Percentiles rank a stretch among this genome's conserved stretches.
Conservation (phyloP, 352 stramenopile genomes). For the Pythium scleroteichum region DNA sequence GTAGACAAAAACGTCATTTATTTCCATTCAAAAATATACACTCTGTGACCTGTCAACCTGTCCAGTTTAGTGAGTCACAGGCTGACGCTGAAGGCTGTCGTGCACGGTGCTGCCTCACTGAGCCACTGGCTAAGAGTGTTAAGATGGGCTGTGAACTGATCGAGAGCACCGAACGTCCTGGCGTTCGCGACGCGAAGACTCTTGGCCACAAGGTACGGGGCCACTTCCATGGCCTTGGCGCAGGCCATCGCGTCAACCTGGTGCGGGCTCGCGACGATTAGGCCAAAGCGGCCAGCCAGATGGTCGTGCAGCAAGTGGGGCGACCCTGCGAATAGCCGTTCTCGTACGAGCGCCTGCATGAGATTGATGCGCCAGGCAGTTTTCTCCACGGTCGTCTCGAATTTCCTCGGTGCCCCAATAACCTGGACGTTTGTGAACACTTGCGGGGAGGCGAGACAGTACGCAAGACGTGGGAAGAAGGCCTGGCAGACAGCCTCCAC, state of each 20-base stretch:
- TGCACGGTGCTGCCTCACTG: slow-evolving; percentile 47
- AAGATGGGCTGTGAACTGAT: slow-evolving; percentile 59
- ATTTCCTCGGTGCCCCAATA: slow-evolving; percentile 51
- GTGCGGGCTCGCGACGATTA: slow-evolving; percentile 63
- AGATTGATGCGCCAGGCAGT: slow-evolving; percentile 51
- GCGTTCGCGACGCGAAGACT: slow-evolving; percentile 57
- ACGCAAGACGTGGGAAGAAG: slow-evolving; percentile 66
- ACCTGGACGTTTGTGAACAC: slow-evolving; percentile 63
- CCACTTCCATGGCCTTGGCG: slow-evolving; percentile 49
- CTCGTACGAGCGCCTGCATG: slow-evolving; percentile 56
- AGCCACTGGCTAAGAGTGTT: slow-evolving; percentile 58
- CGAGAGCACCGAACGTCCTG: slow-evolving; percentile 38
- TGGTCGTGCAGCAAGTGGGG: slow-evolving; percentile 46
- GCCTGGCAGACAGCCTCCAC: slow-evolving; percentile 60
- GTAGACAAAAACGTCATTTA: not conserved
- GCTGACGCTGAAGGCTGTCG: slow-evolving; percentile 55
- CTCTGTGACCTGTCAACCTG: not conserved
- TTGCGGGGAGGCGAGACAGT: slow-evolving; percentile 50
- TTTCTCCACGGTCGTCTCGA: slow-evolving; percentile 54
- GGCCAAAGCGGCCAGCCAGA: slow-evolving; percentile 45
- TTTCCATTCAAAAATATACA: not conserved
- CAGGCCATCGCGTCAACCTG: slow-evolving; percentile 55
- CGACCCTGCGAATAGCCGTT: slow-evolving; percentile 50
- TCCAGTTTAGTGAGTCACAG: slow-evolving; percentile 28
- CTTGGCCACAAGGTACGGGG: slow-evolving; percentile 63